Base-by-base conservation (phyloP, 495 filamentous ascomycete species). In the Lichina pygmaea region DNA sequence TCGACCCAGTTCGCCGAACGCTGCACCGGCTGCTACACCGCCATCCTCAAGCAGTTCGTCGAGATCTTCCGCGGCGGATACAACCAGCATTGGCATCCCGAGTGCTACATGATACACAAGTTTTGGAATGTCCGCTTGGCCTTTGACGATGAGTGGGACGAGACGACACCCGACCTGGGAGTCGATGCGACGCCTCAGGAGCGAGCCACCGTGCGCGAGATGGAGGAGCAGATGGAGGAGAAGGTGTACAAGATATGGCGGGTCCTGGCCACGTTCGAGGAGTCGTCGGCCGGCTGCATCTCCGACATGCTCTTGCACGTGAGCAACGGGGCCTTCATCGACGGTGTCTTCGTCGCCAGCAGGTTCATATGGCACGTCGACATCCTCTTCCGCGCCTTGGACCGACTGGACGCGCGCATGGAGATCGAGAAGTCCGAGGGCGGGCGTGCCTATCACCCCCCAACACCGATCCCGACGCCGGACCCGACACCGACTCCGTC, bases 71-170 rank as follows among this genome's bases (percentile, higher is more conserved):
- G 91, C 43, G 94, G 95, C 58, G 86, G 89, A 0, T 76, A 91
- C 56, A 93, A 95, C 55, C 91, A 99, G 56, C 91, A 99, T 54
- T 99, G 91, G 91, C 91, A 99, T 55, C 91, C 91, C 3, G 91
- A 99, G 58, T 99, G 91, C 60, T 99, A 99, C 58, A 99, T 95
- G 89, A 99, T 99, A 40, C 91, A 99, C 60, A 99, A 99, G 56
- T 99, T 95, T 62, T 99, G 91, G 91, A 99, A 93, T 57, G 91
- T 99, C 37, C 75, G 86, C 24, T 68, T 99, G 42, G 73, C 75
- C 30, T 15, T 11, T 11, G 36, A 39, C 36, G 36, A 39, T 5
- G 36, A 39, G 11, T 11, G 13, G 11, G 36, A 39, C 36, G 24
- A 24, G 24, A 24, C 24, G 24, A 24, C 24, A 24, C 67, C 67